phyloP scores from a whole-genome alignment of 495 filamentous ascomycete species.

The Ramalina intermedia region DNA sequence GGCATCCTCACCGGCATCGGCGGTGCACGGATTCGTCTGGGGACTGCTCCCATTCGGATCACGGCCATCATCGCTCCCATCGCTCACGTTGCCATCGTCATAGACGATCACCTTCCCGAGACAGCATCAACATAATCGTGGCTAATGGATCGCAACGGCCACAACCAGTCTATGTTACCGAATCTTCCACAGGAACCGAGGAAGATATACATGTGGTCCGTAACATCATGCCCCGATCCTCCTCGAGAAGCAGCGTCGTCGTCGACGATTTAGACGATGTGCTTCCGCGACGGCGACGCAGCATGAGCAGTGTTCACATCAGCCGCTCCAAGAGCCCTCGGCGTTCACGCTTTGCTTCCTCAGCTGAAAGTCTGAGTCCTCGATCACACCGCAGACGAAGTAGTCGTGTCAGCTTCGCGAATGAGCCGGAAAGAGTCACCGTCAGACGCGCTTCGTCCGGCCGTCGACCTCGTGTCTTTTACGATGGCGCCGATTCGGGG shows the following conservation, averaged over 20 bases:
- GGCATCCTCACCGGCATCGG: neutral
- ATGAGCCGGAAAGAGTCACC: slow-evolving; percentile 7
- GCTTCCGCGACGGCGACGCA: slow-evolving; percentile 3
- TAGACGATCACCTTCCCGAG: slow-evolving; percentile 4
- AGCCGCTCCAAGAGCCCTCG: neutral
- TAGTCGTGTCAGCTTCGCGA: slow-evolving; percentile 7
- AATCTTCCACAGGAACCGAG: slow-evolving; percentile 1
- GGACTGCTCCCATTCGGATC: neutral
- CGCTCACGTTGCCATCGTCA: neutral
- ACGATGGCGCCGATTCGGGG: slow-evolving; percentile 6
- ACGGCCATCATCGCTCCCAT: neutral
- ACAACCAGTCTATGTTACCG: neutral
- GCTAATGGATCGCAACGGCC: slow-evolving; percentile 3
- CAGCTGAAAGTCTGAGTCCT: neutral
- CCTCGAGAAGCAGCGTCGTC: neutral
- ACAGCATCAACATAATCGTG: slow-evolving; percentile 8
- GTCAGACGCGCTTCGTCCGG: neutral
- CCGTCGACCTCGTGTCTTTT: slow-evolving; percentile 4
- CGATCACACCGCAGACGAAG: neutral
- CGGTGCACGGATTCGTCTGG: slow-evolving; percentile 6
- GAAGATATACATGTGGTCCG: slow-evolving; percentile 7
- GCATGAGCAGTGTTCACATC: slow-evolving; percentile 1
- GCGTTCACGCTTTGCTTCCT: slow-evolving; percentile 1
- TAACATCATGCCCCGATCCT: neutral
- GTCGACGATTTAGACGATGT: slow-evolving; percentile 1